Base-by-base conservation (phyloP, 768 basidiomycete genomes). In the Postia placenta region DNA sequence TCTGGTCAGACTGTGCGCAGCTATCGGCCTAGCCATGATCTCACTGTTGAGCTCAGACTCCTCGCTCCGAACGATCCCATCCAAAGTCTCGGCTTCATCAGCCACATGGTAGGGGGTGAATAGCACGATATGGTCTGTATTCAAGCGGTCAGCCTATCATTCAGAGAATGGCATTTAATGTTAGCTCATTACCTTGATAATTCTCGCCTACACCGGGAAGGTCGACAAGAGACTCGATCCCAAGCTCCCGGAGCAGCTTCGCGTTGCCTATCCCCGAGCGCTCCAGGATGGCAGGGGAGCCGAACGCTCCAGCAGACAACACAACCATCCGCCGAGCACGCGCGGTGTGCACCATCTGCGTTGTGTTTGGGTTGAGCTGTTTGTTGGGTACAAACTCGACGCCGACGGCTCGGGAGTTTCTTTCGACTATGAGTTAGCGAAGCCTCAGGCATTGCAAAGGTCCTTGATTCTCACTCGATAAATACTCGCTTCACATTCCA, bases 221-320 rank as follows among this genome's bases (percentile, higher is more conserved):
- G 40, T 76, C 65, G 1, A 72, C 63, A 5, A 67, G n/a, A 2
- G 63, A 59, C 14, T 58, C 19, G 26, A 77, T 54, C 0, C 64
- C 65, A 3, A 58, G 56, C 12, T 57, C 36, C 30, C 60, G 52
- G 0, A 77, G 64, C 1, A 70, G 26, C 0, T 53, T 57, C 42
- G 54, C 55, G 1, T 62, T 53, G 0, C 75, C 75, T 5, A 77
- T 69, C 0, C 75, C 75, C 1, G 73, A 80, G 2, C 81, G 68
- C 57, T 83, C 78, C 9, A 85, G 69, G 17, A 85, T 71, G 38
- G 69, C 67, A 2, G 80, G 73, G 0, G 74, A 74, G 20, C 73
- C 72, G 22, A 74, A 65, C 0, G 71, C 54, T 1, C 74, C 74
- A 1, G 70, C 67, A 12, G 67, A 66, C 3, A 75, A 45, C 0